A percentile compares a stretch with the other conserved stretches of the same genome.
These are phyloP conservation scores for Syzygium grande DNA, from an alignment of 345 rosid genomes.

Conservation along the genomic window DNA sequence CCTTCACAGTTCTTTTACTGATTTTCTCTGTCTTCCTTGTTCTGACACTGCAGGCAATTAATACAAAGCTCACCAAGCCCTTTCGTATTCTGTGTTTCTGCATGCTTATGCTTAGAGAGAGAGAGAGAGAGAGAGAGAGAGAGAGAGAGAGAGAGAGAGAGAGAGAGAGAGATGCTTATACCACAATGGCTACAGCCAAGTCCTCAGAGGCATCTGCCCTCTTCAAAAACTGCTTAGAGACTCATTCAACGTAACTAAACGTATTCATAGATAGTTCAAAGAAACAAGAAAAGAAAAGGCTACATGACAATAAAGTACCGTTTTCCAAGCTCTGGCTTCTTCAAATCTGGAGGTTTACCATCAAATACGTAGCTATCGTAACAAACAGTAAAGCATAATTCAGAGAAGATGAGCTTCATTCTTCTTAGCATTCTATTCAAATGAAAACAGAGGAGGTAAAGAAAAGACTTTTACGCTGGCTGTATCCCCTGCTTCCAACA, in stretches of 20 bases:
- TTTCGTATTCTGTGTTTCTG: not conserved
- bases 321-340: constrained; percentile 79
- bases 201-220: constrained; percentile 75
- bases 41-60: constrained; percentile 43
- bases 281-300: not conserved
- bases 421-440: not conserved
- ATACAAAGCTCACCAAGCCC: not conserved
- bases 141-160: not conserved
- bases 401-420: not conserved
- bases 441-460: not conserved
- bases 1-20: constrained; percentile 93
- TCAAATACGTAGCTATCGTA: constrained; percentile 72
- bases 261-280: not conserved
- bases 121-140: not conserved
- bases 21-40: constrained; percentile 84
- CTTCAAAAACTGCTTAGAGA: constrained; percentile 53
- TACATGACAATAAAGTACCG: constrained; percentile 33
- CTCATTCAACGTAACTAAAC: not conserved
- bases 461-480: constrained; percentile 54
- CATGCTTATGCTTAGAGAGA: too few relatives aligned
- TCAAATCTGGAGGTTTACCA: constrained; percentile 83
- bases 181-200: constrained; percentile 63
- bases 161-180: constrained; percentile 1
- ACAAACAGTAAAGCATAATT: not conserved
- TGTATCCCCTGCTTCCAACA: constrained; percentile 90